Evolutionary conservation across 148 eudicot species (phyloP).

Genomic region (Vaccinium corymbosum): DNA sequence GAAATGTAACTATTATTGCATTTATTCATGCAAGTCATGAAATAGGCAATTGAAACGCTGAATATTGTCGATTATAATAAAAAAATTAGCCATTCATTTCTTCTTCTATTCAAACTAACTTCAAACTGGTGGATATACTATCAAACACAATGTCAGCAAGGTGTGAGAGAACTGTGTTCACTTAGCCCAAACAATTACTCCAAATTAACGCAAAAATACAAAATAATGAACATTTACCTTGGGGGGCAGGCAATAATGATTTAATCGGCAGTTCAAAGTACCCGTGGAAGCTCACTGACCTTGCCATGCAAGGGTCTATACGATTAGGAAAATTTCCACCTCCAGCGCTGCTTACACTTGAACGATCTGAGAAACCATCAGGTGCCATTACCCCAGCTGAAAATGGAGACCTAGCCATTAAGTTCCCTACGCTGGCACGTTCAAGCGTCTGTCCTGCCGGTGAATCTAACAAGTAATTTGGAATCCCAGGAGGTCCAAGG

Average conservation of each 20-base stretch:
- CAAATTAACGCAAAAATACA: neutral
- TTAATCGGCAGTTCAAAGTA: slow-evolving; percentile 65
- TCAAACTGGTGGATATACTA: neutral
- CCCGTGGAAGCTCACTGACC: slow-evolving; percentile 83
- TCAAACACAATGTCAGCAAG: neutral
- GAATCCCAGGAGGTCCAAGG: slow-evolving; percentile 68
- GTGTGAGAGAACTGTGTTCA: neutral
- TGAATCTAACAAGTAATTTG: slow-evolving; percentile 59
- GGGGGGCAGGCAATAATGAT: slow-evolving; percentile 35
- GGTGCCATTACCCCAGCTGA: slow-evolving; percentile 50
- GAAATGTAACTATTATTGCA: neutral
- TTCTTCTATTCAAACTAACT: neutral
- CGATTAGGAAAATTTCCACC: slow-evolving; percentile 28
- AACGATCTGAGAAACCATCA: slow-evolving; percentile 48
- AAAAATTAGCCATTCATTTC: neutral
- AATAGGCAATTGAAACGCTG: neutral
- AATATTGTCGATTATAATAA: neutral
- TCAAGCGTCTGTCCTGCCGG: slow-evolving; percentile 56
- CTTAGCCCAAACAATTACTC: neutral
- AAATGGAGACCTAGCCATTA: slow-evolving; percentile 57
- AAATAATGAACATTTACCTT: slow-evolving; percentile 39
- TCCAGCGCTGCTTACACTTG: slow-evolving; percentile 23
- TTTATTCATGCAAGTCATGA: neutral
- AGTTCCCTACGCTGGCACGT: slow-evolving; percentile 38
- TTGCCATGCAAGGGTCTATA: slow-evolving; percentile 64